phyloP scores from a whole-genome alignment of 371 early-diverging fungal genomes.

The Mortierella sp. region DNA sequence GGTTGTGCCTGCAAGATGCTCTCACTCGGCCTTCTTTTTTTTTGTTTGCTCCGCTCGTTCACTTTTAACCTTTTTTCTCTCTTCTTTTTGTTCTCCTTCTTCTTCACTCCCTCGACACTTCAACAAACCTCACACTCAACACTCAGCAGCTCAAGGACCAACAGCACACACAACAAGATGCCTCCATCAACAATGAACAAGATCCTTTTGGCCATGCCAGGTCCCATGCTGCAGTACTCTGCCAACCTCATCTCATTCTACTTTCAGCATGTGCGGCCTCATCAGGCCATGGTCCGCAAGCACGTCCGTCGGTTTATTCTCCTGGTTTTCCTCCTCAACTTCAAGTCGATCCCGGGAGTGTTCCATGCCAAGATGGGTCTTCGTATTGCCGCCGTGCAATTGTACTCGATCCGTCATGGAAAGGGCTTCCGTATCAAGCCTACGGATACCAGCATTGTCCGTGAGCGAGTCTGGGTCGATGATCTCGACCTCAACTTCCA shows the following conservation, averaged over 20 bases:
- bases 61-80: neutral
- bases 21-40: neutral
- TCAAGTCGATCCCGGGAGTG: conserved; percentile 58
- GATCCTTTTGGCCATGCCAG: conserved; percentile 41
- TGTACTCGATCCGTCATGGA: conserved; percentile 47
- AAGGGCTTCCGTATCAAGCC: conserved; percentile 50
- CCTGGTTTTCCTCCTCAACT: conserved; percentile 48
- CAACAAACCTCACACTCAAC: neutral
- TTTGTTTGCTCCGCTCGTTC: neutral
- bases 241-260: conserved; percentile 58
- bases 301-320: conserved; percentile 47
- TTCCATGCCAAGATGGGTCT: conserved; percentile 57
- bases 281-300: conserved; percentile 44
- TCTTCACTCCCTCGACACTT: neutral
- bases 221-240: conserved; percentile 44
- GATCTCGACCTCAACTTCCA: conserved; percentile 57
- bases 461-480: conserved; percentile 57
- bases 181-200: conserved; percentile 54
- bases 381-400: conserved; percentile 44
- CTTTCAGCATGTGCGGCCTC: conserved; percentile 52
- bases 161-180: conserved; percentile 18
- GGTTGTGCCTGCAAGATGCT: neutral
- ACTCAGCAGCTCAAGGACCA: neutral
- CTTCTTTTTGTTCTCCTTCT: neutral
- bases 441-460: conserved; percentile 51